A percentile compares a stretch with the other conserved stretches of the same genome.
Conservation (phyloP, 176 grass and related monocot genomes). For the Oryza australiensis region DNA sequence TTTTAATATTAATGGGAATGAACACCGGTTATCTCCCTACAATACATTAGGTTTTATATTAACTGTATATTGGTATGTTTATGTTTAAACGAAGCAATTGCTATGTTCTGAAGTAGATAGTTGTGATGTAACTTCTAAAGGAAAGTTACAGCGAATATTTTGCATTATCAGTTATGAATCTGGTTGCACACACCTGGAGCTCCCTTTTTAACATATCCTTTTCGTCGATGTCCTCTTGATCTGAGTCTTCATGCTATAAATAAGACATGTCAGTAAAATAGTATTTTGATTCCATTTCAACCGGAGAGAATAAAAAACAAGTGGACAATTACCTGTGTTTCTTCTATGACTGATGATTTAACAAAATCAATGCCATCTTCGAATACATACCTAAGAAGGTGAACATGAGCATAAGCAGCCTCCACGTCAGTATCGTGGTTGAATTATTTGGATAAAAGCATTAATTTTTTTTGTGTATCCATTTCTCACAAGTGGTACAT, state of each 20-base stretch:
- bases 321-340: constrained; percentile 49
- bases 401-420: constrained; percentile 6
- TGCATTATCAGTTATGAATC: constrained; percentile 1
- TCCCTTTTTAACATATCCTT: constrained; percentile 74
- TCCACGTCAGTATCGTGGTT: neutral
- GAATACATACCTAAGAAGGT: constrained; percentile 72
- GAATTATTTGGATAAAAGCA: neutral
- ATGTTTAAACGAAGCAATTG: neutral
- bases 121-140: neutral
- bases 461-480: neutral
- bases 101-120: neutral
- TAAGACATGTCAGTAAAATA: constrained; percentile 31
- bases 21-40: too few species aligned
- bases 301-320: constrained; percentile 22
- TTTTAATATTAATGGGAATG: too few species aligned
- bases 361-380: constrained; percentile 93
- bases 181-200: constrained; percentile 55
- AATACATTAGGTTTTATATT: too few species aligned
- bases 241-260: constrained; percentile 53
- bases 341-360: constrained; percentile 86
- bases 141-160: neutral
- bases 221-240: constrained; percentile 55
- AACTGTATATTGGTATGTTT: too few species aligned
- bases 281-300: constrained; percentile 7
- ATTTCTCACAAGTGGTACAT: neutral